Conservation (phyloP, 495 filamentous ascomycete genomes). For the Hypoxylon subgilvum region DNA sequence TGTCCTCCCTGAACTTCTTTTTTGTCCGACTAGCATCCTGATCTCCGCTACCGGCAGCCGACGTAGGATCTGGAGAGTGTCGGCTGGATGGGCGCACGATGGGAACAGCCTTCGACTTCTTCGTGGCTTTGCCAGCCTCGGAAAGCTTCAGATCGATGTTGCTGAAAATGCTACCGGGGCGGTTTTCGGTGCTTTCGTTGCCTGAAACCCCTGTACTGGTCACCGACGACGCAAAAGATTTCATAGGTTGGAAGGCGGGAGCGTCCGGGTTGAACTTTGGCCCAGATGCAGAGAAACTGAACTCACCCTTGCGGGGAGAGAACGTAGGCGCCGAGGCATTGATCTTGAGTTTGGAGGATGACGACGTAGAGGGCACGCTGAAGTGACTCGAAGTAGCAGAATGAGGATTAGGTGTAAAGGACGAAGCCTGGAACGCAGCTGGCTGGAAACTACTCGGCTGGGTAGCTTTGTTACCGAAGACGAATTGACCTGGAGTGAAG, state of each 20-base stretch:
- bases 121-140: conserved; percentile 65
- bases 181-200: conserved; percentile 44
- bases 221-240: conserved; percentile 49
- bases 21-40: conserved; percentile 69
- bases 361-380: conserved; percentile 44
- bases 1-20: conserved; percentile 64
- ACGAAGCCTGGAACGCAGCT: conserved; percentile 29
- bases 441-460: conserved; percentile 54
- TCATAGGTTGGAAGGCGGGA: conserved; percentile 73
- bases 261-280: conserved; percentile 81
- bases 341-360: conserved; percentile 53
- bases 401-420: conserved; percentile 44
- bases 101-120: conserved; percentile 80
- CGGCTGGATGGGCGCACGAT: conserved; percentile 71
- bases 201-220: conserved; percentile 45
- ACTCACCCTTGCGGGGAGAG: conserved; percentile 69
- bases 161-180: conserved; percentile 70
- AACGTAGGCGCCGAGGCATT: conserved; percentile 76
- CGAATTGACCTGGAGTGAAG: conserved; percentile 65
- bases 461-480: conserved; percentile 62
- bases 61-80: conserved; percentile 28
- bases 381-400: conserved; percentile 47
- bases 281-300: conserved; percentile 73
- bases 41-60: conserved; percentile 48
- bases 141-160: conserved; percentile 66